A percentile compares a stretch with the other conserved stretches of the same genome.
These are phyloP conservation scores for Fraxinus nigra DNA, from an alignment of 305 asterid species.

Conservation along the genomic window DNA sequence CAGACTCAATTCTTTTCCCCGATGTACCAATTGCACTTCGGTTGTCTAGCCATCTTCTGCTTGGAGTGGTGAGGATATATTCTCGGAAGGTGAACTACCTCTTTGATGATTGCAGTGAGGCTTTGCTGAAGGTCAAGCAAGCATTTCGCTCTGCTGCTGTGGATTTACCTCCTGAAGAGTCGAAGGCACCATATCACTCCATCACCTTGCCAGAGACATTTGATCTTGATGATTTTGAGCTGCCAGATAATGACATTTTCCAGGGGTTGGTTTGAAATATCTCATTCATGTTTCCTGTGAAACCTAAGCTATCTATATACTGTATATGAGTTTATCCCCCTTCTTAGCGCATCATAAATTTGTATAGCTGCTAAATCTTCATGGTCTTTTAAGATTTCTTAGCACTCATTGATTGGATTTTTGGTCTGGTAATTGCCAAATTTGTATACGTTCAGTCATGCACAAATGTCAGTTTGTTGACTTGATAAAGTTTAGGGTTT, in stretches of 20 bases:
- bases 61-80: constrained; percentile 98
- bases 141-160: constrained; percentile 97
- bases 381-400: constrained; percentile 4
- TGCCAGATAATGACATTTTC: constrained; percentile 85
- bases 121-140: constrained; percentile 89
- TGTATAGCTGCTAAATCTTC: background rate
- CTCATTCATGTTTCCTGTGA: background rate
- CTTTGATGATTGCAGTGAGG: constrained; percentile 96
- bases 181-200: constrained; percentile 97
- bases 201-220: constrained; percentile 97
- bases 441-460: background rate
- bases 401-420: constrained; percentile 5
- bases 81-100: constrained; percentile 92
- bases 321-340: background rate
- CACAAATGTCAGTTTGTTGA: background rate
- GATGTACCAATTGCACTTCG: constrained; percentile 98
- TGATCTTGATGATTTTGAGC: constrained; percentile 99
- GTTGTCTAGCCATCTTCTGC: constrained; percentile 94
- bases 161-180: constrained; percentile 96
- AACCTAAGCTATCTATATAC: constrained; percentile 16
- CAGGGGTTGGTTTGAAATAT: constrained; percentile 64
- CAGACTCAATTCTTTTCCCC: constrained; percentile 89
- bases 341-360: constrained; percentile 12
- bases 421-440: constrained; percentile 10
- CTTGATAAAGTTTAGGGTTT: constrained; percentile 4